Evolutionary conservation across 2,329 filamentous ascomycete species (phyloP).

Genomic region (Epichloe baconii): DNA sequence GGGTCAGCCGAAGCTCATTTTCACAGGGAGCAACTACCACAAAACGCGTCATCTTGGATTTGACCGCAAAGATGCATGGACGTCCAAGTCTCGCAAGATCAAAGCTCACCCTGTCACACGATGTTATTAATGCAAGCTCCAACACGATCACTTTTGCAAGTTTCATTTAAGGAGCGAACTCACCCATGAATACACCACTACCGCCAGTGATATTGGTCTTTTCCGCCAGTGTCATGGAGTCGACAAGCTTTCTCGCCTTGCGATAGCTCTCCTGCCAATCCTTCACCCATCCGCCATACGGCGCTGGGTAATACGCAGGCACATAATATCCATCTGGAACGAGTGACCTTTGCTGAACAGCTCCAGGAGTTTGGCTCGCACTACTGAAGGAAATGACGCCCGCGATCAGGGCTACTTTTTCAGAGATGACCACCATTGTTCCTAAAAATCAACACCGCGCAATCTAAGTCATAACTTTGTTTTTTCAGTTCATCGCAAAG

Average conservation of each 20-base stretch:
- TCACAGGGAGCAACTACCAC: not conserved
- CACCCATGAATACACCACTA: conserved; percentile 58
- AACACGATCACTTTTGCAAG: not conserved
- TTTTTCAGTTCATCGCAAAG: too few relatives aligned
- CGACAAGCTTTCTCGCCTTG: conserved; percentile 55
- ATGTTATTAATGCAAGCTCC: not conserved
- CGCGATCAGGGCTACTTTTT: not conserved
- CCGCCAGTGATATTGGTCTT: conserved; percentile 68
- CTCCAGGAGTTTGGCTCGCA: not conserved
- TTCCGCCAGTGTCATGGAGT: conserved; percentile 66
- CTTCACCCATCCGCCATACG: conserved; percentile 55
- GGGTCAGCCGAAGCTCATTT: not conserved
- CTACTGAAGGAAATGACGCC: not conserved
- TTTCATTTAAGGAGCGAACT: not conserved
- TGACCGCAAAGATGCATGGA: not conserved
- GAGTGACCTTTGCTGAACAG: not conserved
- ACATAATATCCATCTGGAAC: conserved; percentile 21
- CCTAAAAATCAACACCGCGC: not conserved
- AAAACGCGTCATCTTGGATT: not conserved
- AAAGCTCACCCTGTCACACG: conserved; percentile 1
- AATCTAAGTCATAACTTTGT: not conserved
- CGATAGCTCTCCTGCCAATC: conserved; percentile 58
- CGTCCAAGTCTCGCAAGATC: not conserved
- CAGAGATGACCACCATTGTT: not conserved
- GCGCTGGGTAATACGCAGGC: conserved; percentile 55